Evolutionary conservation across 306 rosid species (phyloP).

Genomic region (Cucurbita argyrosperma): DNA sequence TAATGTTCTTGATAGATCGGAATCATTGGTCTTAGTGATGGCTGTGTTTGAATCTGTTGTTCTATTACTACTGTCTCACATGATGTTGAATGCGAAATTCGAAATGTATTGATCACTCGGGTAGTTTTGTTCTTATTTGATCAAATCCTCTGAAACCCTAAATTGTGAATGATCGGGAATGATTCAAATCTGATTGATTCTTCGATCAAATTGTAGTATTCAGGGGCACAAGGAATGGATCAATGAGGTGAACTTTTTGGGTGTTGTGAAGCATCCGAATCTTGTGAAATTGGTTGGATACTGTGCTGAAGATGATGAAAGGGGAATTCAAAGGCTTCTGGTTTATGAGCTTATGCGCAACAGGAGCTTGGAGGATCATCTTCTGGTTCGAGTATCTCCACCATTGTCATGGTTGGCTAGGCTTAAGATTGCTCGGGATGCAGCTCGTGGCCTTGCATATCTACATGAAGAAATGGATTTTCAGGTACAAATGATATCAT

Average conservation of each 20-base stretch:
- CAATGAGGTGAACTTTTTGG: constrained; percentile 80
- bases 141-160: not conserved
- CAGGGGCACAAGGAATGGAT: constrained; percentile 99
- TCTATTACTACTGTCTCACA: not conserved
- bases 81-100: too few relatives aligned
- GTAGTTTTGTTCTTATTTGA: too few relatives aligned
- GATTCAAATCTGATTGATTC: constrained; percentile 8
- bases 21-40: not conserved
- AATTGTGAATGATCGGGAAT: not conserved
- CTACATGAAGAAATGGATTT: constrained; percentile 98
- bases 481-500: constrained; percentile 35
- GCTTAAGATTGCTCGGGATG: constrained; percentile 65
- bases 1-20: not conserved
- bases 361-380: constrained; percentile 87
- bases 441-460: constrained; percentile 89
- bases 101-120: too few relatives aligned
- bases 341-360: constrained; percentile 82
- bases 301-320: constrained; percentile 97
- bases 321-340: constrained; percentile 89
- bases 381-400: constrained; percentile 50
- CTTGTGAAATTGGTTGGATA: constrained; percentile 75
- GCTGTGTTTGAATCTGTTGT: not conserved
- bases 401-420: constrained; percentile 56
- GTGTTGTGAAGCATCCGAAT: constrained; percentile 86
- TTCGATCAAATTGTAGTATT: constrained; percentile 28